Base-by-base conservation (phyloP, 1,139 yeast species). In the Arxiozyma bovina region DNA sequence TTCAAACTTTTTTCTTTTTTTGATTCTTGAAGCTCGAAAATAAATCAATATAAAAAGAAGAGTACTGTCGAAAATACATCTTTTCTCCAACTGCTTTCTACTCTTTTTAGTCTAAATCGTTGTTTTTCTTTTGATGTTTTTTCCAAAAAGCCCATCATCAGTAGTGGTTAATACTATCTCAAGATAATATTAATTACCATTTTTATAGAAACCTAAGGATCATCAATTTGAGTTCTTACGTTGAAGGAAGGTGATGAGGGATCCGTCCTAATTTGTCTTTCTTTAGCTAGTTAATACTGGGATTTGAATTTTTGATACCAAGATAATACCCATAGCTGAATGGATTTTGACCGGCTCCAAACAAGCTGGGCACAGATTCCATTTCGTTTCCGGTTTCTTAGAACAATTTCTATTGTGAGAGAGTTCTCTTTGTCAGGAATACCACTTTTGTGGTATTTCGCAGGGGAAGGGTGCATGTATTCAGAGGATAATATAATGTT, bases 341-440 rank as follows among this genome's bases (percentile, higher is more conserved):
- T 66, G 66, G 59, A 55, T 55, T 56, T 59, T 67, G 70, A 68
- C 71, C 60, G 60, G 61, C 65, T 63, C 72, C 70, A 69, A 69
- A 69, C 72, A 69, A 67, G 70, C 60, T 61, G 76, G 86, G 74
- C 80, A 82, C 86, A 81, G 75, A 74, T 68, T 74, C 73, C 80
- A 78, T 81, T 82, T 80, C 86, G 86, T 82, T 81, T 81, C 82
- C 81, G 84, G 85, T 80, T 80, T 78, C 83, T 82, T 81, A 82
- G 85, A 82, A 72, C 70, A 72, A 72, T 53, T 63, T 54, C 61
- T 63, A 63, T 61, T 60, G 64, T 66, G 71, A 61, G 59, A 63
- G 58, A 61, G 69, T 58, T 50, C 54, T 51, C 52, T 46, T 47
- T 38, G 51, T 21, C 51, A 50, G 49, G 43, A 42, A 49, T 42